These are phyloP conservation scores for Xylona heveae DNA, from an alignment of 495 filamentous ascomycete genomes.

Conservation along the genomic window DNA sequence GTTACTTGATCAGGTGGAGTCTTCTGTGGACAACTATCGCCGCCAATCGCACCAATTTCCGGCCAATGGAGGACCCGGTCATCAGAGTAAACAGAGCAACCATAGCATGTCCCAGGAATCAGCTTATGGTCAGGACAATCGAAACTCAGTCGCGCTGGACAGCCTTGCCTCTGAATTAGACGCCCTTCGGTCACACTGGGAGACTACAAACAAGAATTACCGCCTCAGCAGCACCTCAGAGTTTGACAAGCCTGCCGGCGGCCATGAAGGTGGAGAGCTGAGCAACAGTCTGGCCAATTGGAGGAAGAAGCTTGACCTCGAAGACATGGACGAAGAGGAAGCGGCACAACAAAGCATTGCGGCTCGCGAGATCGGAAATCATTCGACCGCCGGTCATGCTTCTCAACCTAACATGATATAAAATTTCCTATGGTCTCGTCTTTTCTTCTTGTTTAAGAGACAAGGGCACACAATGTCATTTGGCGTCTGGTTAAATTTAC, in stretches of 20 bases:
- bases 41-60: constrained; percentile 40
- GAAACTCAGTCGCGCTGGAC: constrained; percentile 74
- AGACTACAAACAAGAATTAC: constrained; percentile 86
- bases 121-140: constrained; percentile 23
- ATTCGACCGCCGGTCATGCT: too few species aligned
- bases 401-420: too few species aligned
- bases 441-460: too few species aligned
- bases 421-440: too few species aligned
- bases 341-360: constrained; percentile 1
- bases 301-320: constrained; percentile 5
- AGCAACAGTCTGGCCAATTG: constrained; percentile 6
- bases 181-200: constrained; percentile 73
- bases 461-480: too few species aligned
- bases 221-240: constrained; percentile 16
- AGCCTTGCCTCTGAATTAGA: constrained; percentile 83
- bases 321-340: constrained; percentile 3
- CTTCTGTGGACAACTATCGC: constrained; percentile 84
- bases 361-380: too few species aligned
- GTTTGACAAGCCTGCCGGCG: constrained; percentile 7
- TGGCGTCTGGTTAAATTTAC: too few species aligned
- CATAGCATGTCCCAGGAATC: constrained; percentile 9
- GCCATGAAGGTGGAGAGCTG: too few species aligned
- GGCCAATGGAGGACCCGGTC: constrained; percentile 21
- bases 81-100: constrained; percentile 21
- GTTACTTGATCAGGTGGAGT: constrained; percentile 82